A percentile compares a stretch with the other conserved stretches of the same genome.
These are phyloP conservation scores for Boeremia exigua DNA, from an alignment of 2,329 filamentous ascomycete species.

Conservation along the genomic window DNA sequence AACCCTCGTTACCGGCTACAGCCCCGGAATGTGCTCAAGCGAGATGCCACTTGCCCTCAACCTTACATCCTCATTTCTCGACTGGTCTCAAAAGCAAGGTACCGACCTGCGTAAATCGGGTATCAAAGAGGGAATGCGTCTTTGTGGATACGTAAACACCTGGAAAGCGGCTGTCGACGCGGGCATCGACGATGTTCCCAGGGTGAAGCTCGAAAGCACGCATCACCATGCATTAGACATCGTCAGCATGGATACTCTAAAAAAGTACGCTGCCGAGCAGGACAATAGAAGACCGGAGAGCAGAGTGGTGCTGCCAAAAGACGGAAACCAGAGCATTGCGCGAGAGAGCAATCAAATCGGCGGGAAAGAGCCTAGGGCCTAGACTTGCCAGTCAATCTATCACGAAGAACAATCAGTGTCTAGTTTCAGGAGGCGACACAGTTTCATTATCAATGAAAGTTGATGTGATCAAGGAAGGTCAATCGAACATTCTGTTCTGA, in stretches of 20 bases:
- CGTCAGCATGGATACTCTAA: conserved; percentile 55
- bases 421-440: too few species aligned
- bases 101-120: conserved; percentile 63
- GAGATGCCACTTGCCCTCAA: conserved; percentile 57
- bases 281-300: conserved; percentile 25
- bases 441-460: too few species aligned
- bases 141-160: conserved; percentile 63
- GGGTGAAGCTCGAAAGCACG: conserved; percentile 58
- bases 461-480: too few species aligned
- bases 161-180: conserved; percentile 57
- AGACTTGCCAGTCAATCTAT: not conserved
- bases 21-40: conserved; percentile 27
- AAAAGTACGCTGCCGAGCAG: conserved; percentile 53
- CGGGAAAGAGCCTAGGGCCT: conserved; percentile 34
- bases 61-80: conserved; percentile 65
- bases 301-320: conserved; percentile 16
- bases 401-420: too few species aligned
- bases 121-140: conserved; percentile 62
- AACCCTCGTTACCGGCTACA: conserved; percentile 14
- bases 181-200: conserved; percentile 37
- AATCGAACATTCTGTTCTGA: too few species aligned
- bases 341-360: conserved; percentile 33
- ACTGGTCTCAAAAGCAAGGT: conserved; percentile 62
- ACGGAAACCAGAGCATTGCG: conserved; percentile 16
- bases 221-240: conserved; percentile 57